A percentile compares a stretch with the other conserved stretches of the same genome.
Evolutionary conservation across 768 basidiomycete species (phyloP).

Genomic region (Cyclocybe aegerita): DNA sequence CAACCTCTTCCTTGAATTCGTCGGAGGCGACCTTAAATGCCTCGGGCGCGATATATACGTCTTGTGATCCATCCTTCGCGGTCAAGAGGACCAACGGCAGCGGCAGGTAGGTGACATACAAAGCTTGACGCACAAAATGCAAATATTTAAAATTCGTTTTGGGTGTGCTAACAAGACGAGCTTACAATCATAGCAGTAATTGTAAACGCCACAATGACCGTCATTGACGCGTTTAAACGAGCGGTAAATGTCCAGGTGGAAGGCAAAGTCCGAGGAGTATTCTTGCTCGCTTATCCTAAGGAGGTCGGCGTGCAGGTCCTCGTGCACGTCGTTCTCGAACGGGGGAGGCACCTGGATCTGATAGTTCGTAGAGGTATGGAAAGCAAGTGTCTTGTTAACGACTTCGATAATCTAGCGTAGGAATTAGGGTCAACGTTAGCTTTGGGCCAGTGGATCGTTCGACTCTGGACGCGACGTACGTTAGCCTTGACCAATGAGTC

Average conservation of each 20-base stretch:
- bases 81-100: constrained; percentile 48
- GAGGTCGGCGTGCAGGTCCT: constrained; percentile 51
- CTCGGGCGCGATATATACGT: constrained; percentile 51
- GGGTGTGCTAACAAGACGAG: not conserved
- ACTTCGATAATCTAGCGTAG: constrained; percentile 50
- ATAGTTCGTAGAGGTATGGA: constrained; percentile 65
- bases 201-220: constrained; percentile 46
- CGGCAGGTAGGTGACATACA: constrained; percentile 49
- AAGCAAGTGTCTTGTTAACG: constrained; percentile 54
- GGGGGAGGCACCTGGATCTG: constrained; percentile 54
- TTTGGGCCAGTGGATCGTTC: not conserved
- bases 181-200: constrained; percentile 22
- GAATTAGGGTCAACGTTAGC: not conserved
- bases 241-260: constrained; percentile 54
- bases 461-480: constrained; percentile 29
- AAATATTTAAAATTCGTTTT: not conserved
- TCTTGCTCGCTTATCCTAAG: constrained; percentile 40
- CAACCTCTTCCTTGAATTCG: constrained; percentile 50
- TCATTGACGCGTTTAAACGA: constrained; percentile 57
- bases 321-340: constrained; percentile 54
- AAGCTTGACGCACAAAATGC: constrained; percentile 24
- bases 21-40: constrained; percentile 50
- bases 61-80: constrained; percentile 41
- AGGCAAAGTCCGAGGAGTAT: constrained; percentile 53
- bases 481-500: constrained; percentile 48